Evolutionary conservation across 2,329 filamentous ascomycete species (phyloP), one percentile per base, ranked within the genome.

Genomic region (Claviceps digitariae): DNA sequence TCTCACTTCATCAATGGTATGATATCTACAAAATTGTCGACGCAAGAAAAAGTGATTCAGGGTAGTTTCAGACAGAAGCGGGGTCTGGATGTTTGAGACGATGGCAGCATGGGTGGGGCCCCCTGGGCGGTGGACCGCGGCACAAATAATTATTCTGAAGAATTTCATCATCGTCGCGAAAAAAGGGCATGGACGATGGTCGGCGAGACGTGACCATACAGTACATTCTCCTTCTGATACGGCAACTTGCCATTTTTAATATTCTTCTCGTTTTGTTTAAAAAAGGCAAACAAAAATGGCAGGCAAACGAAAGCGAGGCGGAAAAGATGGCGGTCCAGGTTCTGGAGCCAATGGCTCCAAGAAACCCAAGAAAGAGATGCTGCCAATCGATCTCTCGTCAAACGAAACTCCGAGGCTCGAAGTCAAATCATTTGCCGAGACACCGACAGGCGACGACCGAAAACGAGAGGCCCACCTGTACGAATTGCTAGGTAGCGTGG

Each of bases 381-480:
- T 58, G 15, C n/a, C 59, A 17, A 52, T 59, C 51, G 55, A 57
- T 47, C 57, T 60, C 4, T 43, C 56, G 27, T 53, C 58, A 13
- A 51, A 57, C 44, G 51, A 62, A 31, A 66, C 66, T 52, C 60
- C 61, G 6, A 58, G 59, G 8, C 57, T 69, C 29, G 66, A 67
- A 50, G 68, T 68, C 56, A 60, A 61, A 36, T 67, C 66, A 4
- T 84, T 84, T 59, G 64, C 75, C 58, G 76, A 80, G 56, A 68
- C 74, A 6, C 72, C 74, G 10, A 69, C 68, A 51, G 70, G 71
- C 47, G 75, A 78, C 40, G 77, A 82, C 54, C 73, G 79, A 55
- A 76, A 74, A 60, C 70, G 79, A 57, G 81, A 84, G 61, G 77
- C 77, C 2, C 67, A 69, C 2, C 69, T 84, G 2, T 86, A 85